phyloP scores from a whole-genome alignment of 2,329 filamentous ascomycete species.

The Sclerotinia glacialis region DNA sequence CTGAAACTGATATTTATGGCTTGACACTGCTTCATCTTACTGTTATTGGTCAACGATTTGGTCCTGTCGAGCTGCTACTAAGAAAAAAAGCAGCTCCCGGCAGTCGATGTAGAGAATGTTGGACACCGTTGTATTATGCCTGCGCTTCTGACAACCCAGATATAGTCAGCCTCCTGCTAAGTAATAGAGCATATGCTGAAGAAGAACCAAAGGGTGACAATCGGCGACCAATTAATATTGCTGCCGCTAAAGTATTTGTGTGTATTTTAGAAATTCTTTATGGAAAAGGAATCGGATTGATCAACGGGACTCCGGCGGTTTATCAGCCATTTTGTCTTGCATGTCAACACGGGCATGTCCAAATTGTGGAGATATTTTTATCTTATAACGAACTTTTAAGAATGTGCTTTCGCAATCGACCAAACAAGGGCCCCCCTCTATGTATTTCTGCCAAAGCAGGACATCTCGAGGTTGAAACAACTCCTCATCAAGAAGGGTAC shows the following conservation, averaged over 20 bases:
- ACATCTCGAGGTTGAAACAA: slow-evolving; percentile 19
- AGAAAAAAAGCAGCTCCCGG: slow-evolving; percentile 7
- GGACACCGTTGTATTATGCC: slow-evolving; percentile 25
- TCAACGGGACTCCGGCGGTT: neutral
- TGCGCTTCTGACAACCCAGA: slow-evolving; percentile 17
- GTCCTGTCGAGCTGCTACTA: slow-evolving; percentile 16
- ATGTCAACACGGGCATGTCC: slow-evolving; percentile 21
- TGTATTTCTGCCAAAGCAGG: slow-evolving; percentile 24
- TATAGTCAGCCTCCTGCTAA: slow-evolving; percentile 22
- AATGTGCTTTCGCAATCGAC: slow-evolving; percentile 3
- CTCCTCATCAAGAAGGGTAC: slow-evolving; percentile 20
- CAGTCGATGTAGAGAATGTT: slow-evolving; percentile 6
- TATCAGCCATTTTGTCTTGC: slow-evolving; percentile 20
- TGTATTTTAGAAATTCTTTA: slow-evolving; percentile 8
- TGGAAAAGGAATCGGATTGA: slow-evolving; percentile 2
- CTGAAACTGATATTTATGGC: slow-evolving; percentile 14
- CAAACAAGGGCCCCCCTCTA: slow-evolving; percentile 19
- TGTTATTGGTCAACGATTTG: slow-evolving; percentile 13
- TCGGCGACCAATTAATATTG: slow-evolving; percentile 23
- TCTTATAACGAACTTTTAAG: slow-evolving; percentile 18
- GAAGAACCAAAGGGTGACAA: slow-evolving; percentile 11
- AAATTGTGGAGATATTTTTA: slow-evolving; percentile 20
- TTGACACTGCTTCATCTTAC: slow-evolving; percentile 22
- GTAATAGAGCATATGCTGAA: slow-evolving; percentile 19
- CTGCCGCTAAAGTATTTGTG: slow-evolving; percentile 16